Evolutionary conservation across 192 early-diverging fungal species (phyloP).

Genomic region (Tieghemiomyces parasiticus): DNA sequence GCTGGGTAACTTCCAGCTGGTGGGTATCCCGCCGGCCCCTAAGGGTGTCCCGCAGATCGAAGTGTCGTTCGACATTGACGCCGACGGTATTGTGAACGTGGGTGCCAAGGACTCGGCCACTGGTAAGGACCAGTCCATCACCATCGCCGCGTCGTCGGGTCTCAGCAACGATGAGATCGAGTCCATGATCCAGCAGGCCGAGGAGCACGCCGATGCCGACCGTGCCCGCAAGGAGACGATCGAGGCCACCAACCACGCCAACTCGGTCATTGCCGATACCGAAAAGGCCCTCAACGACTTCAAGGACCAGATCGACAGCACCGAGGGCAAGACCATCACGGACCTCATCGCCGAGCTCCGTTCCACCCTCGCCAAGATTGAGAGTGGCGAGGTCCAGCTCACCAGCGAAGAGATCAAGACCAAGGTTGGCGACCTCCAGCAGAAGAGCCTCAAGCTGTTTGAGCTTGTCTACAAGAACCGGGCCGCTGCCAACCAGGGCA

Average conservation of each 20-base stretch:
- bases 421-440: constrained; percentile 74
- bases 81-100: constrained; percentile 98
- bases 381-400: constrained; percentile 41
- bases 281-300: constrained; percentile 94
- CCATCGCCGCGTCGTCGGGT: constrained; percentile 89
- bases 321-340: constrained; percentile 77
- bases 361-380: constrained; percentile 54
- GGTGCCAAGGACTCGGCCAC: constrained; percentile 93
- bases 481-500: constrained; percentile 18
- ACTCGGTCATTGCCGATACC: constrained; percentile 79
- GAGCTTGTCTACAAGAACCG: constrained; percentile 94
- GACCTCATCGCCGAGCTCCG: constrained; percentile 68
- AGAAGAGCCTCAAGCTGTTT: constrained; percentile 85
- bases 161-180: constrained; percentile 90
- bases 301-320: constrained; percentile 85
- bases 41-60: constrained; percentile 96
- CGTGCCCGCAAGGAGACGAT: constrained; percentile 85
- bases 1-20: constrained; percentile 93
- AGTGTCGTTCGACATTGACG: constrained; percentile 98
- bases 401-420: constrained; percentile 80
- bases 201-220: constrained; percentile 83
- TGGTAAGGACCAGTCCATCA: constrained; percentile 90
- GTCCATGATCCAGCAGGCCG: constrained; percentile 89
- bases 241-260: constrained; percentile 87
- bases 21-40: constrained; percentile 89